Base-by-base conservation (phyloP, 768 basidiomycete genomes). In the Daedalea quercina region DNA sequence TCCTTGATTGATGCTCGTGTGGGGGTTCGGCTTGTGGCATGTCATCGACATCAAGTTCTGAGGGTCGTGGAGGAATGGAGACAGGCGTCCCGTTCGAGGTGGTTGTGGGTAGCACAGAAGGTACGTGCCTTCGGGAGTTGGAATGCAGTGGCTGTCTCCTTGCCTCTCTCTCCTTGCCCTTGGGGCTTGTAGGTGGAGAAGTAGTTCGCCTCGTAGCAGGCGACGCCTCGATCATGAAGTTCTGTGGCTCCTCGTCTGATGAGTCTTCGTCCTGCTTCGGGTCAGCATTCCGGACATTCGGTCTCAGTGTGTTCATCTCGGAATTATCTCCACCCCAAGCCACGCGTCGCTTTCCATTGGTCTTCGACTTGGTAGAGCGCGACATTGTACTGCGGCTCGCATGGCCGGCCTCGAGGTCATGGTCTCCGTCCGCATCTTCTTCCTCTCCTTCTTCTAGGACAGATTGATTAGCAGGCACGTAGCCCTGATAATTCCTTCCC, bases 171-270 rank as follows among this genome's bases (percentile, higher is more conserved):
- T 65, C 68, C 46, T 72, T 74, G 42, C 65, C 68, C 56, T 71
- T 76, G 45, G 55, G 61, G 24, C 41, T 54, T 17, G 44, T 53
- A 40, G 49, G 42, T 2, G 62, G 58, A 0, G 67, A 55, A 44
- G 59, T 42, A 19, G 60, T 51, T 50, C 62, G 51, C 49, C 70
- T 65, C 43, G 54, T 40, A 17, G 57, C 56, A 9, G 69, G 76
- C n/a, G 77, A 65, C 41, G 79, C 69, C 68, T 93, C 90, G 58
- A 92, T 84, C 80, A 90, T 85, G 61, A 92, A 86, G 64, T 85
- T 87, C 63, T 87, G 84, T 0, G 90, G 90, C 65, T 92, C 90
- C 52, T 87, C 90, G 59, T 92, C 90, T 8, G 85, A 87, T 25
- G 77, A 76, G 47, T 87, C 82, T 45, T 76, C 76, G 41, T 75